Conservation (phyloP, 1,284 basidiomycete species). For the Crocinoboletus sp. region DNA sequence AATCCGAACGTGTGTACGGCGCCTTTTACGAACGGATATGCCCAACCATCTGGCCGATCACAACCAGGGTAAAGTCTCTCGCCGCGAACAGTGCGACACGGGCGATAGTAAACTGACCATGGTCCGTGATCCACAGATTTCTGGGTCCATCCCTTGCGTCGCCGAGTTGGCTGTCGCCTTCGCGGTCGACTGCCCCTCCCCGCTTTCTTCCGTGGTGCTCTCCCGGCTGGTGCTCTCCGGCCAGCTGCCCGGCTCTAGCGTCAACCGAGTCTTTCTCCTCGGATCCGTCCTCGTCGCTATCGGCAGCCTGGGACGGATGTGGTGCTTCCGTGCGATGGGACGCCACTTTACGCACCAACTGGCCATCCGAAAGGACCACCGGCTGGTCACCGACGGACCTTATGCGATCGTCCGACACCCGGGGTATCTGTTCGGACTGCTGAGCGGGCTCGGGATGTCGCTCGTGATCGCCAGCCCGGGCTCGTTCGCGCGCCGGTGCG, state of each 20-base stretch:
- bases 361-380: conserved; percentile 24
- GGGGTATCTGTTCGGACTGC: conserved; percentile 21
- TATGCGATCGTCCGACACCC: conserved; percentile 33
- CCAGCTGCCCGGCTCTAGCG: conserved; percentile 11
- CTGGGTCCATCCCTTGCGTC: conserved; percentile 26
- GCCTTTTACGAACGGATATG: conserved; percentile 22
- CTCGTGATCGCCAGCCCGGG: conserved; percentile 26
- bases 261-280: conserved; percentile 13
- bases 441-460: conserved; percentile 25
- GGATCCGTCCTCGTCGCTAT: conserved; percentile 18
- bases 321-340: conserved; percentile 30
- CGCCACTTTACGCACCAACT: conserved; percentile 31
- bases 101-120: too few species aligned
- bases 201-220: conserved; percentile 20
- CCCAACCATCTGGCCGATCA: conserved; percentile 17
- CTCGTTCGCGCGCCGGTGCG: conserved; percentile 21
- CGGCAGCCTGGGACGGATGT: conserved; percentile 25
- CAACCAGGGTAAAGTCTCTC: conserved; percentile 29
- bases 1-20: conserved; percentile 19
- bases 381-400: conserved; percentile 30
- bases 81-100: too few species aligned
- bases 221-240: conserved; percentile 18
- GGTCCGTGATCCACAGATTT: conserved; percentile 17
- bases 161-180: conserved; percentile 22
- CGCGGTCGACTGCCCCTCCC: conserved; percentile 17